Conservation (phyloP, 805 yeast species). For the Sugiyamaella qingdaonensis region DNA sequence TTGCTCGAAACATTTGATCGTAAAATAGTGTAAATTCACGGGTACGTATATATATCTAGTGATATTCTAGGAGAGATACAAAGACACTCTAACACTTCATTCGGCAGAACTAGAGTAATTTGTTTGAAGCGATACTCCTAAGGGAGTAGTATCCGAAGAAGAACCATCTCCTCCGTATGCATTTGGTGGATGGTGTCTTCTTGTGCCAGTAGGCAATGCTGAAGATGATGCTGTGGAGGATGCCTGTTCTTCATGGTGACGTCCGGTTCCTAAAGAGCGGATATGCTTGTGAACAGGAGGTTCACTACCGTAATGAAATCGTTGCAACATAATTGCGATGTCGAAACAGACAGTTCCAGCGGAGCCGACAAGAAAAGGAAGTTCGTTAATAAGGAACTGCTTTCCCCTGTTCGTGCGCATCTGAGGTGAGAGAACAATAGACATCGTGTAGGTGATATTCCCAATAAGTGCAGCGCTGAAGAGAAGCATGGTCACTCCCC, state of each 20-base stretch:
- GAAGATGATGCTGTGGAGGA: neutral
- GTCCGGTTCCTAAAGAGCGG: neutral
- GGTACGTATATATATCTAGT: neutral
- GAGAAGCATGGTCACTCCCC: constrained; percentile 76
- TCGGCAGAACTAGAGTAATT: constrained; percentile 5
- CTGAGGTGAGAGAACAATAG: constrained; percentile 58
- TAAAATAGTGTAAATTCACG: too few species aligned
- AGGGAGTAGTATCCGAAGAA: constrained; percentile 8
- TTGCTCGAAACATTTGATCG: too few species aligned
- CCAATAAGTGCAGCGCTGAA: constrained; percentile 78
- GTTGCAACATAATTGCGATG: constrained; percentile 40
- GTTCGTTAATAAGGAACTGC: constrained; percentile 57
- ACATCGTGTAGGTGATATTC: constrained; percentile 68
- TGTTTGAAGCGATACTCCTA: constrained; percentile 10
- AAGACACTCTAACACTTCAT: neutral
- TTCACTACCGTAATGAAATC: constrained; percentile 19
- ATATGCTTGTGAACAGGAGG: constrained; percentile 8
- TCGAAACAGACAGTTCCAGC: constrained; percentile 84
- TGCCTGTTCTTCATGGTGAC: neutral
- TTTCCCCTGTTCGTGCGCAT: constrained; percentile 43
- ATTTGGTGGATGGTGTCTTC: neutral
- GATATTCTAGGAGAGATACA: neutral
- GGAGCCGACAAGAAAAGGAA: constrained; percentile 81
- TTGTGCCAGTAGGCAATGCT: neutral
- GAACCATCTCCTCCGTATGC: neutral